Conservation (phyloP, 1,284 basidiomycete genomes). For the Malassezia sympodialis region DNA sequence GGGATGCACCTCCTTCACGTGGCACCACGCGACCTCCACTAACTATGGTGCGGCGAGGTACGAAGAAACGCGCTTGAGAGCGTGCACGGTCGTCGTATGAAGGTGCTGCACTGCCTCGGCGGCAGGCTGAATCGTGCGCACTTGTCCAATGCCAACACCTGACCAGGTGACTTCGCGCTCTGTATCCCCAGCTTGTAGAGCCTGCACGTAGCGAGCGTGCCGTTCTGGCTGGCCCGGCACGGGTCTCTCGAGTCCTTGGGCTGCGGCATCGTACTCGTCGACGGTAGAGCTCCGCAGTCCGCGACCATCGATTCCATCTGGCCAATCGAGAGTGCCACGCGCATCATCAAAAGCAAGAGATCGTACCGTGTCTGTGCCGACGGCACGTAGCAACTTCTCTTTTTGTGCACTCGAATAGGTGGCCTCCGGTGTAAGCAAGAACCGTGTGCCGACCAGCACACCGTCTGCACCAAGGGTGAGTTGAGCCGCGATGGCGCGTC, state of each 20-base stretch:
- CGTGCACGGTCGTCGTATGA: slow-evolving; percentile 18
- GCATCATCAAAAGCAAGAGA: slow-evolving; percentile 43
- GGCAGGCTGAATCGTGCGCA: slow-evolving; percentile 27
- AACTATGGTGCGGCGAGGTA: background rate
- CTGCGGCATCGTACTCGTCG: slow-evolving; percentile 29
- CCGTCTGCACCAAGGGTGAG: slow-evolving; percentile 39
- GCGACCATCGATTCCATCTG: slow-evolving; percentile 37
- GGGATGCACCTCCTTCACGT: background rate
- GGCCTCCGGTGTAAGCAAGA: slow-evolving; percentile 39
- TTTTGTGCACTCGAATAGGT: slow-evolving; percentile 35
- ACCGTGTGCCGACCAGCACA: slow-evolving; percentile 39
- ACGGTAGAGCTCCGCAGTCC: slow-evolving; percentile 36
- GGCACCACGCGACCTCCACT: slow-evolving; percentile 3
- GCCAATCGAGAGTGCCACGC: slow-evolving; percentile 40
- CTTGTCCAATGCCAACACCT: slow-evolving; percentile 37
- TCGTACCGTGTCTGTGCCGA: slow-evolving; percentile 25
- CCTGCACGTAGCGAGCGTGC: slow-evolving; percentile 33
- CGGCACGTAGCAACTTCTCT: slow-evolving; percentile 23
- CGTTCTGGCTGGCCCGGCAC: slow-evolving; percentile 17
- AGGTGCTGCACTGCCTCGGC: slow-evolving; percentile 25
- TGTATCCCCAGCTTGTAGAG: slow-evolving; percentile 25
- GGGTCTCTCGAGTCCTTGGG: slow-evolving; percentile 13
- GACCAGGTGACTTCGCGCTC: slow-evolving; percentile 40
- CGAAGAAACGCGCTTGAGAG: background rate
- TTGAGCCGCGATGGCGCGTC: slow-evolving; percentile 25